phyloP scores from a whole-genome alignment of 140 eudicot genomes.

The Anethum foeniculum region DNA sequence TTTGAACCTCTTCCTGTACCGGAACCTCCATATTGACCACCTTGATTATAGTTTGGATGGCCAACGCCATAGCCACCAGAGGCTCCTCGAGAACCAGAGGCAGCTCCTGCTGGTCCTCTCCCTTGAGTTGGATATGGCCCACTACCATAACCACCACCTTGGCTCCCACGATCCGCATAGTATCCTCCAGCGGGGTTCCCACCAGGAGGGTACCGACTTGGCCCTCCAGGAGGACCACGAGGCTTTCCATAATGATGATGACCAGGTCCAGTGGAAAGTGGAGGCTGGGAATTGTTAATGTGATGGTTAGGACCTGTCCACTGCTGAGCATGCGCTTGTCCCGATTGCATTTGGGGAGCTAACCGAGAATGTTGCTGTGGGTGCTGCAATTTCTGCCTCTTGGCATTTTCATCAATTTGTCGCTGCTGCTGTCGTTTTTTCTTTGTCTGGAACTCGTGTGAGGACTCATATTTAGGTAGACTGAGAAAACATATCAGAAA shows the following conservation, averaged over 20 bases:
- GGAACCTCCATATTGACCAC: conserved; percentile 33
- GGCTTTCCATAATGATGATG: conserved; percentile 64
- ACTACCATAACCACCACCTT: conserved; percentile 35
- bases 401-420: conserved; percentile 64
- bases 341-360: conserved; percentile 72
- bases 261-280: conserved; percentile 37
- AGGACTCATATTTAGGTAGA: conserved; percentile 77
- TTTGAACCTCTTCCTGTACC: conserved; percentile 47
- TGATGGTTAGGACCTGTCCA: conserved; percentile 43
- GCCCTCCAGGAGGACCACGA: conserved; percentile 47
- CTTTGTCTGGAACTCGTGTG: conserved; percentile 85
- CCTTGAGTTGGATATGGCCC: conserved; percentile 39
- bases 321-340: conserved; percentile 42
- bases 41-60: conserved; percentile 50
- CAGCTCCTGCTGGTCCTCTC: conserved; percentile 27
- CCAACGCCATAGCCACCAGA: conserved; percentile 39
- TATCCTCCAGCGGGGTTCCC: conserved; percentile 32
- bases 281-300: conserved; percentile 29
- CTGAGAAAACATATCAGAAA: conserved; percentile 18
- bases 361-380: conserved; percentile 70
- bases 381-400: conserved; percentile 55
- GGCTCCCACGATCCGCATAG: conserved; percentile 52
- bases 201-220: conserved; percentile 45
- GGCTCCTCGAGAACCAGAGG: conserved; percentile 21
- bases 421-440: conserved; percentile 78